These are phyloP conservation scores for Agaricus sinodeliciosus DNA, from an alignment of 768 basidiomycete species.

Conservation along the genomic window DNA sequence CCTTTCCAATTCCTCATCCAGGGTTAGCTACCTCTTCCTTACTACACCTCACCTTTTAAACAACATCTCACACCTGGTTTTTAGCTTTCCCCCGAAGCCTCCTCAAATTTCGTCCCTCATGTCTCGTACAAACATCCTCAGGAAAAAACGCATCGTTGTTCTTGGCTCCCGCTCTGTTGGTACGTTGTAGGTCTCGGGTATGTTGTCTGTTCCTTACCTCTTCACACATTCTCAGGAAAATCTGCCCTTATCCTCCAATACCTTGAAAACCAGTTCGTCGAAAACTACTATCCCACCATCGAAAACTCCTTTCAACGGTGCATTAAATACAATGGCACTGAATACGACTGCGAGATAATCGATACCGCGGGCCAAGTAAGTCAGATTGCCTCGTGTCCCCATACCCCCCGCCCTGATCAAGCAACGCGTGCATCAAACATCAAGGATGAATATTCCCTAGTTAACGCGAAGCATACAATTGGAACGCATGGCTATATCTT, in stretches of 20 bases:
- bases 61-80: not conserved
- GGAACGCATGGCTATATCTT: constrained; percentile 93
- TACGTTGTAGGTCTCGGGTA: constrained; percentile 28
- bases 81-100: constrained; percentile 20
- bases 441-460: constrained; percentile 88
- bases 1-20: not conserved
- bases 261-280: constrained; percentile 80
- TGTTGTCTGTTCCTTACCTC: constrained; percentile 12
- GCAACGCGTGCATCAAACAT: constrained; percentile 5
- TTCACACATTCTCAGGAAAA: constrained; percentile 55
- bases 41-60: too few species aligned
- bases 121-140: constrained; percentile 27
- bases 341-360: constrained; percentile 90
- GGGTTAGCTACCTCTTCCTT: not conserved
- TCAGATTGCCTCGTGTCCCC: constrained; percentile 18
- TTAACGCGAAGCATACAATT: constrained; percentile 84
- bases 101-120: constrained; percentile 6
- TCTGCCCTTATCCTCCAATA: constrained; percentile 86
- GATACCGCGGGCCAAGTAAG: constrained; percentile 90
- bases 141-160: constrained; percentile 78
- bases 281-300: constrained; percentile 89
- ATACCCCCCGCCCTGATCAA: not conserved
- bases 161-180: constrained; percentile 84
- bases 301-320: constrained; percentile 74
- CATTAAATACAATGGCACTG: constrained; percentile 69